A percentile compares a stretch with the other conserved stretches of the same genome.
These are phyloP conservation scores for Epichloe typhina DNA, from an alignment of 2,329 filamentous ascomycete genomes.

Conservation along the genomic window DNA sequence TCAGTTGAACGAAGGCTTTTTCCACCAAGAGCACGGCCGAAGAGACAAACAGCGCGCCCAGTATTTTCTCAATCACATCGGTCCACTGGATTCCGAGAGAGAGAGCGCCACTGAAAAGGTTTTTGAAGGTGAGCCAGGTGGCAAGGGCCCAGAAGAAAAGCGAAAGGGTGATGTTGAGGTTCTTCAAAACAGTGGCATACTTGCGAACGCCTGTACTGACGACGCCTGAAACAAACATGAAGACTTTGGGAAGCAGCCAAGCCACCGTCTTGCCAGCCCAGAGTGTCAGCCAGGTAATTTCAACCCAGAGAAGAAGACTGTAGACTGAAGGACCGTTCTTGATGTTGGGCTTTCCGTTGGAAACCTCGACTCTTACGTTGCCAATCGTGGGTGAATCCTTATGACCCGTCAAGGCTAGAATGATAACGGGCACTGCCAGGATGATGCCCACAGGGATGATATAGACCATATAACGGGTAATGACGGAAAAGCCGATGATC, in stretches of 20 bases:
- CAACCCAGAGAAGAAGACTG: constrained; percentile 54
- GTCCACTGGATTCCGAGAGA: constrained; percentile 35
- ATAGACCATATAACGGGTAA: constrained; percentile 56
- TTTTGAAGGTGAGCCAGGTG: constrained; percentile 48
- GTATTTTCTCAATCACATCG: constrained; percentile 46
- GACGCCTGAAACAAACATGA: constrained; percentile 57
- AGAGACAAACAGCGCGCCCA: constrained; percentile 54
- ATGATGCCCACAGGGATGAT: constrained; percentile 49
- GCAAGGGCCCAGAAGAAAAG: constrained; percentile 57
- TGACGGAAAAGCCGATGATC: constrained; percentile 47
- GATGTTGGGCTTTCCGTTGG: neutral
- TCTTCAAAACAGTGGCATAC: constrained; percentile 51
- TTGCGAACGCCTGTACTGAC: constrained; percentile 58
- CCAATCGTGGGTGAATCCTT: constrained; percentile 26
- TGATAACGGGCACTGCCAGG: constrained; percentile 48
- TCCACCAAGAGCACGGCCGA: constrained; percentile 62
- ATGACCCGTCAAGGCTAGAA: constrained; percentile 34
- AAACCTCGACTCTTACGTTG: constrained; percentile 10
- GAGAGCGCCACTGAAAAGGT: constrained; percentile 28
- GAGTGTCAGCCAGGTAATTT: constrained; percentile 52
- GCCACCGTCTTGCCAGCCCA: constrained; percentile 56
- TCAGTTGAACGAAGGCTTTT: constrained; percentile 67
- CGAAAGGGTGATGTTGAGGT: constrained; percentile 52
- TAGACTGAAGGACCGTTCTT: constrained; percentile 37
- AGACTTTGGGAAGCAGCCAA: constrained; percentile 44